A percentile compares a stretch with the other conserved stretches of the same genome.
These are phyloP conservation scores for Phytophthora capsici DNA, from an alignment of 352 stramenopile species.

Conservation along the genomic window DNA sequence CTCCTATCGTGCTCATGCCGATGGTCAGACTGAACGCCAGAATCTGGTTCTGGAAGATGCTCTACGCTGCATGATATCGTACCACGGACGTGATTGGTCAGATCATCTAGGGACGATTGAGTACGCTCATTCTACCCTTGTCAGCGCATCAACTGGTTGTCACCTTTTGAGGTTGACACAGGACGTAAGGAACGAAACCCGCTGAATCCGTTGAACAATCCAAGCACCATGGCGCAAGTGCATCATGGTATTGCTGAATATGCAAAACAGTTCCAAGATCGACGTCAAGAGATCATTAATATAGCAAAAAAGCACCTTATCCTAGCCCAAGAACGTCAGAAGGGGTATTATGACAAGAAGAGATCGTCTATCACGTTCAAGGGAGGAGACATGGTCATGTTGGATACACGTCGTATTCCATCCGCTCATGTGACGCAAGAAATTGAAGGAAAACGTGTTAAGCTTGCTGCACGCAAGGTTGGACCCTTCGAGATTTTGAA, in stretches of 20 bases:
- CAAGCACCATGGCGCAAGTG: conserved; percentile 2
- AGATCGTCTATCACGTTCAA: too few species aligned
- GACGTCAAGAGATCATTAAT: conserved; percentile 12
- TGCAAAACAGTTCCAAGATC: conserved; percentile 5
- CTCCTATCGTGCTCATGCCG: too few species aligned
- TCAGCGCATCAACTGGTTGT: too few species aligned
- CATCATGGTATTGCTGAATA: conserved; percentile 20
- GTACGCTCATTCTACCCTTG: too few species aligned
- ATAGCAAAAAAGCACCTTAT: not conserved
- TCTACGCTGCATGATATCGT: too few species aligned
- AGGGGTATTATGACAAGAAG: conserved; percentile 16
- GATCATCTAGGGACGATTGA: too few species aligned
- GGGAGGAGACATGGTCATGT: conserved; percentile 1
- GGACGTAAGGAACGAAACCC: too few species aligned
- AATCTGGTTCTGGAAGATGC: too few species aligned
- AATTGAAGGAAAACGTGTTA: conserved; percentile 15
- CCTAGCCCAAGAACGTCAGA: conserved; percentile 14
- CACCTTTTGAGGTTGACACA: too few species aligned
- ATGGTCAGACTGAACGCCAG: too few species aligned
- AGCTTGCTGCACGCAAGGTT: conserved; percentile 10
- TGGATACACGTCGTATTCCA: conserved; percentile 15
- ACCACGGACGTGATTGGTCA: too few species aligned
- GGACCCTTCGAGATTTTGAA: conserved; percentile 10
- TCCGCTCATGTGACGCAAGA: not conserved
- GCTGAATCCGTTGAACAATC: too few species aligned